These are phyloP conservation scores for Pestalotiopsis sp. DNA, from an alignment of 2,329 filamentous ascomycete species.

Conservation along the genomic window DNA sequence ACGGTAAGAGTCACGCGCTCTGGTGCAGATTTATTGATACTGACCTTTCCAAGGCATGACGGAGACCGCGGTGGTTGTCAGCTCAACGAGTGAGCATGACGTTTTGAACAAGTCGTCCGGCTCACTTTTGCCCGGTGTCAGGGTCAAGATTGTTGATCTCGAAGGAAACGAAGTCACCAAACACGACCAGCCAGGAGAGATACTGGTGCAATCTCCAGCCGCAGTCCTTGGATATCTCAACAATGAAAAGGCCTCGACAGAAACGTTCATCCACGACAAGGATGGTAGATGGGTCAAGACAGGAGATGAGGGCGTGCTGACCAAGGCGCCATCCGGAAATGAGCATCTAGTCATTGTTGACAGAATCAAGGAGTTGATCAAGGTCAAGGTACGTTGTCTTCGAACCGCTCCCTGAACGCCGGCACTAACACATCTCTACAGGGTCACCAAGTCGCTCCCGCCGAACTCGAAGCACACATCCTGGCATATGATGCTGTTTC, in stretches of 20 bases:
- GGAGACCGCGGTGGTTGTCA: slow-evolving; percentile 21
- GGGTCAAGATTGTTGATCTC: slow-evolving; percentile 66
- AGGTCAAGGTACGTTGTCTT: slow-evolving; percentile 44
- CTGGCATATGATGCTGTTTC: slow-evolving; percentile 75
- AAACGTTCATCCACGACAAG: slow-evolving; percentile 71
- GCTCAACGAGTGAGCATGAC: slow-evolving; percentile 61
- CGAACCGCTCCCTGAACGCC: neutral
- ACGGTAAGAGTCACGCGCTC: slow-evolving; percentile 77
- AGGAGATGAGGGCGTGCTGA: slow-evolving; percentile 80
- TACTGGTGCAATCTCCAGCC: slow-evolving; percentile 76
- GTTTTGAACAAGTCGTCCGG: slow-evolving; percentile 74
- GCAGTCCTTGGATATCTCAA: slow-evolving; percentile 84
- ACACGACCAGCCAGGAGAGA: slow-evolving; percentile 73
- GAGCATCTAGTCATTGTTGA: slow-evolving; percentile 89
- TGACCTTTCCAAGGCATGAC: neutral
- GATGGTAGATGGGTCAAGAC: slow-evolving; percentile 80
- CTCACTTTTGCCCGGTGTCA: slow-evolving; percentile 65
- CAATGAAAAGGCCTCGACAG: slow-evolving; percentile 79
- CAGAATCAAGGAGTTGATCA: slow-evolving; percentile 59
- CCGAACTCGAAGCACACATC: slow-evolving; percentile 80
- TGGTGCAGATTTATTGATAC: slow-evolving; percentile 53
- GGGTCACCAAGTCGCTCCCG: slow-evolving; percentile 82
- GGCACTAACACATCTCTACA: slow-evolving; percentile 17
- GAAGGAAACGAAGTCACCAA: slow-evolving; percentile 72
- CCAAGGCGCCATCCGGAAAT: slow-evolving; percentile 62